Conservation (phyloP, 1,284 basidiomycete genomes). For the Leccinum proliferum region DNA sequence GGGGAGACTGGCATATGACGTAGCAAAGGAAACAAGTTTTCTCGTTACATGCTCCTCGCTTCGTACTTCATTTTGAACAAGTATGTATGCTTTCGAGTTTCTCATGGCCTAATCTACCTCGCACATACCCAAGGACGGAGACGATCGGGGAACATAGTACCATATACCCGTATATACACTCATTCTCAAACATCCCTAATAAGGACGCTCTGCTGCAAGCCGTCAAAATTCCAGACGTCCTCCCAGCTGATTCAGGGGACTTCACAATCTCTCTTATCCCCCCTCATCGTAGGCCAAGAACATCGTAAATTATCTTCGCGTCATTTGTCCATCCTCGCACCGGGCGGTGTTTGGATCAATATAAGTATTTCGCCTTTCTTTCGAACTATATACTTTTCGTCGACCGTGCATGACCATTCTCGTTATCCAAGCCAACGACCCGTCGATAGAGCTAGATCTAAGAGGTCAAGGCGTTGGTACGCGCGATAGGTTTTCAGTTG, state of each 20-base stretch:
- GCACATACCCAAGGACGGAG: conserved; percentile 48
- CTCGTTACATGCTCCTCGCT: conserved; percentile 86
- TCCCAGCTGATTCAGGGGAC: conserved; percentile 76
- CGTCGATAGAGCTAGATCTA: conserved; percentile 90
- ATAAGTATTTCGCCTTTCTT: conserved; percentile 42
- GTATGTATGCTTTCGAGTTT: conserved; percentile 33
- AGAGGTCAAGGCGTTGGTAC: conserved; percentile 70
- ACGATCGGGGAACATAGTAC: conserved; percentile 54
- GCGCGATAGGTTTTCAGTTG: conserved; percentile 46
- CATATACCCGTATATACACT: conserved; percentile 86
- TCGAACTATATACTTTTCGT: not conserved
- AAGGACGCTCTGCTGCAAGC: conserved; percentile 57
- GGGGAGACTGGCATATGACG: conserved; percentile 81
- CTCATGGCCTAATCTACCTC: not conserved
- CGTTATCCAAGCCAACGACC: conserved; percentile 42
- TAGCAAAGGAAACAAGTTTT: conserved; percentile 92
- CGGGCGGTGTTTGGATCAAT: conserved; percentile 90
- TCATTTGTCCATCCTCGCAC: conserved; percentile 76
- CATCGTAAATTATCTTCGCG: conserved; percentile 75
- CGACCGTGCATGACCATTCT: too few relatives aligned
- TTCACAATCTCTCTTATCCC: conserved; percentile 35
- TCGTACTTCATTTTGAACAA: conserved; percentile 81
- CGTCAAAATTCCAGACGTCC: conserved; percentile 77
- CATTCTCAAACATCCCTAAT: conserved; percentile 78
- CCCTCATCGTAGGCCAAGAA: conserved; percentile 39